Percentiles rank a stretch among this genome's conserved stretches.
phyloP scores from a whole-genome alignment of 2,329 filamentous ascomycete species.

The Trichoderma guizhouense region DNA sequence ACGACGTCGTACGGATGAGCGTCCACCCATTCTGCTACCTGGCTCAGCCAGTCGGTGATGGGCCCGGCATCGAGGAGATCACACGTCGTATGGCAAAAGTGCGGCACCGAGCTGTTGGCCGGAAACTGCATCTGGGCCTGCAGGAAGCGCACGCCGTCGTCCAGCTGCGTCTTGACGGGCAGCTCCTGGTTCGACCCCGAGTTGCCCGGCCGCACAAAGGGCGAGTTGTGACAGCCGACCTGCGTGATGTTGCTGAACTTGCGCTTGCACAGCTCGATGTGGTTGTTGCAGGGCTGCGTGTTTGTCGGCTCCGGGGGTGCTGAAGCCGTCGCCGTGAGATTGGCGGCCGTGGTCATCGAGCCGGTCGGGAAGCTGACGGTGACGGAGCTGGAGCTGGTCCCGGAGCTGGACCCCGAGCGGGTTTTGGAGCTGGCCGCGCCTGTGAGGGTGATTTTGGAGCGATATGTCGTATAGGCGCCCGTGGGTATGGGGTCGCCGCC shows the following conservation, averaged over 20 bases:
- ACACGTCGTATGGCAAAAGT: slow-evolving; percentile 85
- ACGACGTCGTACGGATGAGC: slow-evolving; percentile 81
- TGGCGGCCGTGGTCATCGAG: slow-evolving; percentile 40
- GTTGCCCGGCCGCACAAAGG: slow-evolving; percentile 68
- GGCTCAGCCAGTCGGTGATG: slow-evolving; percentile 67
- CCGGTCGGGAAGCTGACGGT: slow-evolving; percentile 36
- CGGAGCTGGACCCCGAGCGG: slow-evolving; percentile 15
- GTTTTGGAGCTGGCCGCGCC: slow-evolving; percentile 20
- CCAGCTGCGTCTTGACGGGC: slow-evolving; percentile 65
- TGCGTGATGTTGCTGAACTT: slow-evolving; percentile 80
- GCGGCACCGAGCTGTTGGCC: slow-evolving; percentile 48
- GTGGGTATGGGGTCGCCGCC: slow-evolving; percentile 40
- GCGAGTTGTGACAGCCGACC: slow-evolving; percentile 76
- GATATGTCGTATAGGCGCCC: slow-evolving; percentile 43
- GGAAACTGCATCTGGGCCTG: slow-evolving; percentile 63
- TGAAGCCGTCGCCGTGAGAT: slow-evolving; percentile 36
- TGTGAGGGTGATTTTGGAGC: slow-evolving; percentile 42
- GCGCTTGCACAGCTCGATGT: slow-evolving; percentile 70
- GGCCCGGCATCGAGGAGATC: slow-evolving; percentile 77
- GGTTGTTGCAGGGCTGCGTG: slow-evolving; percentile 76
- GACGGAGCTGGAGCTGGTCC: slow-evolving; percentile 23
- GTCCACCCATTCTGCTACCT: slow-evolving; percentile 69
- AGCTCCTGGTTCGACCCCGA: slow-evolving; percentile 73
- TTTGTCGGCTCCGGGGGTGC: slow-evolving; percentile 52
- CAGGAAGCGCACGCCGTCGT: slow-evolving; percentile 69